Evolutionary conservation across 1,284 basidiomycete genomes (phyloP).

Genomic region (Tylopilus microsporus): DNA sequence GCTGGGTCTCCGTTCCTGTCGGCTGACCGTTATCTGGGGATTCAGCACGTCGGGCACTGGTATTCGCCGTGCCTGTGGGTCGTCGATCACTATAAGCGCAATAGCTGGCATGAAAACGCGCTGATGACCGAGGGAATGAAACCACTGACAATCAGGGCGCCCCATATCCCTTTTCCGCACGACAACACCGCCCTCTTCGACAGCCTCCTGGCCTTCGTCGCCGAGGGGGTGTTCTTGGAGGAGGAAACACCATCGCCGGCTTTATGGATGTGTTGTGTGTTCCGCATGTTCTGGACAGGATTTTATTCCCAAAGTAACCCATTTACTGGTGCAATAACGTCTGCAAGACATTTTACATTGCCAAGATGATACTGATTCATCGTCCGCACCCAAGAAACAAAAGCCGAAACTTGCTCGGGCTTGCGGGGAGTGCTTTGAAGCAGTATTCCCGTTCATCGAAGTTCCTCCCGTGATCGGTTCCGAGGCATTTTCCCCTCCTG

Average conservation of each 20-base stretch:
- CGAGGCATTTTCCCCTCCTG: slow-evolving; percentile 4
- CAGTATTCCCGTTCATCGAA: slow-evolving; percentile 68
- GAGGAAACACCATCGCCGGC: slow-evolving; percentile 82
- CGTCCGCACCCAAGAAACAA: slow-evolving; percentile 39
- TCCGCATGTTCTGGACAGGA: slow-evolving; percentile 75
- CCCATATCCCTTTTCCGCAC: slow-evolving; percentile 70
- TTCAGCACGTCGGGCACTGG: slow-evolving; percentile 22
- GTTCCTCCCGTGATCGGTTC: slow-evolving; percentile 28
- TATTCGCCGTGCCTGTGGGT: slow-evolving; percentile 29
- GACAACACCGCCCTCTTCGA: no score
- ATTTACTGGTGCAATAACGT: background rate
- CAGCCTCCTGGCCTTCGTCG: no score
- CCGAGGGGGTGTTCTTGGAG: slow-evolving; percentile 45
- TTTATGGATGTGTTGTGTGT: slow-evolving; percentile 88
- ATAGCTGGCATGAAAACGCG: background rate
- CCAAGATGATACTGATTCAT: slow-evolving; percentile 41
- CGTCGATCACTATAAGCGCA: slow-evolving; percentile 48
- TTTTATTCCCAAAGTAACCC: slow-evolving; percentile 6
- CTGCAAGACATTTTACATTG: slow-evolving; percentile 70
- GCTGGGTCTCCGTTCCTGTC: slow-evolving; percentile 5
- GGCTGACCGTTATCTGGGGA: slow-evolving; percentile 17
- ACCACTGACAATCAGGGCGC: slow-evolving; percentile 72
- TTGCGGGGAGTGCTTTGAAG: slow-evolving; percentile 81
- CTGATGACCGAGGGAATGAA: background rate
- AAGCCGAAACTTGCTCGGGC: slow-evolving; percentile 68